phyloP scores from a whole-genome alignment of 768 basidiomycete genomes.

The Chalciporus pseudorubinellus region DNA sequence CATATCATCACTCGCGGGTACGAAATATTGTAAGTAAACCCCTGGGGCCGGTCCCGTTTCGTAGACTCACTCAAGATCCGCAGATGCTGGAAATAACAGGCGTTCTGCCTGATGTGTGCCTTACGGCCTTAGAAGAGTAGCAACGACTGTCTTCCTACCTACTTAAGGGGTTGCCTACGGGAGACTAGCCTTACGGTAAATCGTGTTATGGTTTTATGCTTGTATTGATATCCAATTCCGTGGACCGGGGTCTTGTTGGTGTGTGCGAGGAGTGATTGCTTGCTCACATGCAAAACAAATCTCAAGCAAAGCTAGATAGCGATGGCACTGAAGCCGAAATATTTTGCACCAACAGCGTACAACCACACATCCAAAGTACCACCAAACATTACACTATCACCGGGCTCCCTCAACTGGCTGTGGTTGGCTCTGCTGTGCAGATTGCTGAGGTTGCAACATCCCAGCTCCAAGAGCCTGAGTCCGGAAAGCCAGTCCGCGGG shows the following conservation, averaged over 20 bases:
- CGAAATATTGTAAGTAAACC: conserved; percentile 39
- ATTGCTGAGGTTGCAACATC: conserved; percentile 42
- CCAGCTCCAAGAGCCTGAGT: conserved; percentile 89
- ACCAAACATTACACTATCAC: conserved; percentile 6
- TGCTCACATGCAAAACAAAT: background rate
- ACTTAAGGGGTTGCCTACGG: too few species aligned
- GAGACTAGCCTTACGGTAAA: too few species aligned
- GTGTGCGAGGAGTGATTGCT: background rate
- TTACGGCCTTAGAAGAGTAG: too few species aligned
- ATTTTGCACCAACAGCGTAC: conserved; percentile 9
- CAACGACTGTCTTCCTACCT: too few species aligned
- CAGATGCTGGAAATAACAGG: conserved; percentile 37
- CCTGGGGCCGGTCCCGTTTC: background rate
- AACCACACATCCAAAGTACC: conserved; percentile 3
- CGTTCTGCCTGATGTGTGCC: background rate
- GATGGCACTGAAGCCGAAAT: background rate
- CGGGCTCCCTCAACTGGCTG: conserved; percentile 31
- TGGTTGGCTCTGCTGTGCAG: conserved; percentile 29
- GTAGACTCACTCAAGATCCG: background rate
- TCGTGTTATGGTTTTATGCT: background rate
- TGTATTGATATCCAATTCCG: background rate
- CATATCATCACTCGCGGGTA: conserved; percentile 39
- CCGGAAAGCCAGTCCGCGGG: conserved; percentile 85
- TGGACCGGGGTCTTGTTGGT: background rate
- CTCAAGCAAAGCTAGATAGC: background rate